Percentiles rank a stretch among this genome's conserved stretches.
phyloP scores from a whole-genome alignment of 164 flowering plant species.

The Saururus chinensis region DNA sequence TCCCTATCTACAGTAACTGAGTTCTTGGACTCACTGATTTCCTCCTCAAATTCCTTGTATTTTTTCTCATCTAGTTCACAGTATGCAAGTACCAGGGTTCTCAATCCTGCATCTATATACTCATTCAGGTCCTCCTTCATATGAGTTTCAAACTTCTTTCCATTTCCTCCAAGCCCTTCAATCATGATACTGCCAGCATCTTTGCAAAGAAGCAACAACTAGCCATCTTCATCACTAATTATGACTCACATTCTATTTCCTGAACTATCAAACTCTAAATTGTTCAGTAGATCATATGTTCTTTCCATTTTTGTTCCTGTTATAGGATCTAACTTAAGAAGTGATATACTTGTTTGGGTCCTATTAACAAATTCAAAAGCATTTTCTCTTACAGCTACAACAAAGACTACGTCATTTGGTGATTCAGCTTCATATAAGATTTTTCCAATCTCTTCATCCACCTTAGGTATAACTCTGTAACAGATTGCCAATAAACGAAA shows the following conservation, averaged over 20 bases:
- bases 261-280: too few relatives aligned
- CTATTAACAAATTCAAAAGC: too few relatives aligned
- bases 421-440: too few relatives aligned
- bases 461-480: too few relatives aligned
- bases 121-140: slow-evolving; percentile 51
- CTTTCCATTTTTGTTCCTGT: too few relatives aligned
- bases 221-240: slow-evolving; percentile 48
- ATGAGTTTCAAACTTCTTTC: slow-evolving; percentile 32
- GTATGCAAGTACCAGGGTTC: slow-evolving; percentile 69
- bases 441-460: too few relatives aligned
- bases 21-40: slow-evolving; percentile 53
- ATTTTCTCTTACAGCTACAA: too few relatives aligned
- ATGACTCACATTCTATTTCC: slow-evolving; percentile 90
- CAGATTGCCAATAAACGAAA: too few relatives aligned
- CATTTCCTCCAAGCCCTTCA: slow-evolving; percentile 53
- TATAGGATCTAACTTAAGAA: too few relatives aligned
- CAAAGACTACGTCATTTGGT: too few relatives aligned
- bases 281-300: too few relatives aligned
- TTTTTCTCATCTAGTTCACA: slow-evolving; percentile 62
- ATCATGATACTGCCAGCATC: slow-evolving; percentile 92
- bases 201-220: slow-evolving; percentile 64
- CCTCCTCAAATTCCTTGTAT: slow-evolving; percentile 46
- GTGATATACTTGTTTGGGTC: too few relatives aligned
- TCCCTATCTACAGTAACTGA: slow-evolving; percentile 59
- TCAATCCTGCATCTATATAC: slow-evolving; percentile 71